phyloP scores from a whole-genome alignment of 139 green algal species.

The Chara braunii region DNA sequence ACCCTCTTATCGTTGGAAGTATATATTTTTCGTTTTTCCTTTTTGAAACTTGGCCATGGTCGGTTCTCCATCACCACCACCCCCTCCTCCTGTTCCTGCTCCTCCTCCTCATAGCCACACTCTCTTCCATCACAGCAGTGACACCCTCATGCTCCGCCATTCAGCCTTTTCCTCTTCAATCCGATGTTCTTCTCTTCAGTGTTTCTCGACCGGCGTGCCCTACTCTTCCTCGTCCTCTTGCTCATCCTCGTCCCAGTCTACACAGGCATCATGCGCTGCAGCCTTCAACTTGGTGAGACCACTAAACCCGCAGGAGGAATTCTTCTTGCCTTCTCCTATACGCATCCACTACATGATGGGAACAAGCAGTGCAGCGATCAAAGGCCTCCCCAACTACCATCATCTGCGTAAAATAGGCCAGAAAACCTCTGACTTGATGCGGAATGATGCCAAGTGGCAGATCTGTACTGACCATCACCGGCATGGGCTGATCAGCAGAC shows the following conservation, averaged over 20 bases:
- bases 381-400: conserved; percentile 70
- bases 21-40: too few relatives aligned
- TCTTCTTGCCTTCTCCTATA: conserved; percentile 49
- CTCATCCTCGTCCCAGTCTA: conserved; percentile 10
- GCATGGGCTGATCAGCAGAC: conserved; percentile 6
- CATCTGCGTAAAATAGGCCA: conserved; percentile 46
- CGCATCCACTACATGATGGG: conserved; percentile 52
- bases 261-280: conserved; percentile 23
- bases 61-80: too few relatives aligned
- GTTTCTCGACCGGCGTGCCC: too few relatives aligned
- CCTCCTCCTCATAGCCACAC: too few relatives aligned
- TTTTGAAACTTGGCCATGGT: too few relatives aligned
- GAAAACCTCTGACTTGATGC: conserved; percentile 50
- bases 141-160: too few relatives aligned
- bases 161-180: too few relatives aligned
- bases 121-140: too few relatives aligned
- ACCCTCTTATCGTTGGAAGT: too few relatives aligned
- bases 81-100: too few relatives aligned
- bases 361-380: conserved; percentile 85
- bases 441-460: conserved; percentile 65
- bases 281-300: conserved; percentile 64
- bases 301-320: conserved; percentile 59
- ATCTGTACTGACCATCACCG: neutral
- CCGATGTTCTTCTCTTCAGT: too few relatives aligned
- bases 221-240: too few relatives aligned